Conservation (phyloP, 139 green algal genomes). For the Chlorella sorokiniana region DNA sequence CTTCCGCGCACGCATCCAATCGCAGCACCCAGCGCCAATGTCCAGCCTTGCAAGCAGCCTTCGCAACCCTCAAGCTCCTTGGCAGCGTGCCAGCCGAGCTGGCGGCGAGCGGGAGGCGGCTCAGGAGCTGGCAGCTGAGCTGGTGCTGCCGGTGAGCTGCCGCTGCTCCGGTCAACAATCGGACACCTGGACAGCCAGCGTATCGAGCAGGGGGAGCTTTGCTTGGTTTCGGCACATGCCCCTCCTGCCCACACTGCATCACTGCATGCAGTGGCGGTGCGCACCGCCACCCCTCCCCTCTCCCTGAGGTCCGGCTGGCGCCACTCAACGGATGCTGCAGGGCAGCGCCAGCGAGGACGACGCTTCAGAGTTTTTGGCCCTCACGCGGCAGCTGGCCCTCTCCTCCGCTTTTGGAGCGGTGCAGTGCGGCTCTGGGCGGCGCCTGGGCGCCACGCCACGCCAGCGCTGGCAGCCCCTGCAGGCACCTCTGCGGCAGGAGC, state of each 20-base stretch:
- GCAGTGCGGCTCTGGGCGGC: conserved; percentile 23
- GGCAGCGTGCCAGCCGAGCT: conserved; percentile 32
- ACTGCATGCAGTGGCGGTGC: no score
- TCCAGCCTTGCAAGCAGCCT: background rate
- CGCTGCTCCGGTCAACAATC: background rate
- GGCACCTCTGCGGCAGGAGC: background rate
- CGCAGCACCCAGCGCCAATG: no score
- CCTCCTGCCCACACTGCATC: no score
- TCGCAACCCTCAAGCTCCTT: conserved; percentile 30
- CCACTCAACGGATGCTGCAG: no score
- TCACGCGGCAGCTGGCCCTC: conserved; percentile 31
- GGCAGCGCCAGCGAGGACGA: conserved; percentile 4
- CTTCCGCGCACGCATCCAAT: background rate
- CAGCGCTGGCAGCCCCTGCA: background rate
- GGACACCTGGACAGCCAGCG: no score
- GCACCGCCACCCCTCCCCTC: no score
- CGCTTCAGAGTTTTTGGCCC: conserved; percentile 24
- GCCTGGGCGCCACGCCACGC: background rate
- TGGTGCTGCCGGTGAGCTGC: conserved; percentile 1
- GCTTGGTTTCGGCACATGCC: no score
- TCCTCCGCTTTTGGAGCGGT: conserved; percentile 40
- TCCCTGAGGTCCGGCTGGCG: no score
- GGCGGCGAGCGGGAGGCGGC: conserved; percentile 38
- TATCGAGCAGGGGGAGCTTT: no score
- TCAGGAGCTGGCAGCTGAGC: conserved; percentile 19